Evolutionary conservation across 2,329 filamentous ascomycete species (phyloP).

Genomic region (Raffaelea albimanens): DNA sequence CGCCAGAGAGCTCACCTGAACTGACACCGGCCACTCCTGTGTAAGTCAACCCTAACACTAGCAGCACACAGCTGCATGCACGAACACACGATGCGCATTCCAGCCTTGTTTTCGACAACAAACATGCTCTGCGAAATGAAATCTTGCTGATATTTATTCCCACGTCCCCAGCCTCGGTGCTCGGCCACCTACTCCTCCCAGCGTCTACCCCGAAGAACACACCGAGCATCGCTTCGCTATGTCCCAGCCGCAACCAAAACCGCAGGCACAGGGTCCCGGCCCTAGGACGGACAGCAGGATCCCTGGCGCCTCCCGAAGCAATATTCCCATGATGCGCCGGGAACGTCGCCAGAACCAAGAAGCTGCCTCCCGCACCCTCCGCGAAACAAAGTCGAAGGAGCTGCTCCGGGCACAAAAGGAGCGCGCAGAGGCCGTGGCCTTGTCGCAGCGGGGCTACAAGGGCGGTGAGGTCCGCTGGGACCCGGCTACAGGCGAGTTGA

Average conservation of each 20-base stretch:
- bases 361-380: conserved; percentile 24
- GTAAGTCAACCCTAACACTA: too few species aligned
- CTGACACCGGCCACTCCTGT: conserved; percentile 22
- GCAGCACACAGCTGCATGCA: too few species aligned
- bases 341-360: conserved; percentile 37
- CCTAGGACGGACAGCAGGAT: conserved; percentile 9
- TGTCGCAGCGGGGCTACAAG: conserved; percentile 14
- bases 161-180: too few species aligned
- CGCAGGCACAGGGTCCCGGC: background rate
- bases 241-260: background rate
- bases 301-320: conserved; percentile 15
- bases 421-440: conserved; percentile 16
- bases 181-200: too few species aligned
- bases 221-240: too few species aligned
- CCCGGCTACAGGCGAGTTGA: conserved; percentile 56
- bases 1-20: conserved; percentile 50
- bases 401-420: conserved; percentile 17
- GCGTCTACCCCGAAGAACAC: too few species aligned
- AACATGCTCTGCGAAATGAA: background rate
- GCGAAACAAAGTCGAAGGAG: conserved; percentile 29
- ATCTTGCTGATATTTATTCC: background rate
- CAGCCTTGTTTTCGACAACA: too few species aligned
- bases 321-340: conserved; percentile 43
- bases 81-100: too few species aligned
- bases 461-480: conserved; percentile 48